phyloP scores from a whole-genome alignment of 768 basidiomycete species.

The Mycena rosella region DNA sequence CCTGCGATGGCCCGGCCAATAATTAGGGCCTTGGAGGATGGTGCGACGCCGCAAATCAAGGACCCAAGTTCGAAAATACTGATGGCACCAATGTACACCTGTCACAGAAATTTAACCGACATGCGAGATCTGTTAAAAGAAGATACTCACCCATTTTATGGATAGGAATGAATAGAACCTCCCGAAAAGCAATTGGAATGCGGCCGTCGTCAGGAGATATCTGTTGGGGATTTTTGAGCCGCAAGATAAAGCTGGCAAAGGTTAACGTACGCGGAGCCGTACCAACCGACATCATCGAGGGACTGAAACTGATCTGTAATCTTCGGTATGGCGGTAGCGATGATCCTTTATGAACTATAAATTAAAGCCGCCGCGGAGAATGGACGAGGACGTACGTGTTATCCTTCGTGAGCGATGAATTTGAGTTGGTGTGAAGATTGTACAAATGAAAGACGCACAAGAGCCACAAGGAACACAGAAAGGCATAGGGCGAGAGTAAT shows the following conservation, averaged over 20 bases:
- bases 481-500: constrained; percentile 25
- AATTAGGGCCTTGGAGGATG: constrained; percentile 16
- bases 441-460: constrained; percentile 7
- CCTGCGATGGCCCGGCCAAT: constrained; percentile 32
- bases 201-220: constrained; percentile 27
- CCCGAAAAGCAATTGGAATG: constrained; percentile 27
- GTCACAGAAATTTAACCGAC: background rate
- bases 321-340: constrained; percentile 19
- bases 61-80: constrained; percentile 22
- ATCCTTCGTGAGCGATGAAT: constrained; percentile 9
- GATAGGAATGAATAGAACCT: constrained; percentile 20
- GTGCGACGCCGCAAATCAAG: constrained; percentile 24
- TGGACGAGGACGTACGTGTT: constrained; percentile 32
- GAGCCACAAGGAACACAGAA: constrained; percentile 25
- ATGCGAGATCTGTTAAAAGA: background rate
- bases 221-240: background rate
- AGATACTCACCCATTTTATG: constrained; percentile 2
- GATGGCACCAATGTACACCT: constrained; percentile 16
- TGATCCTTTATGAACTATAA: too few relatives aligned
- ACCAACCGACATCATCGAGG: constrained; percentile 41
- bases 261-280: constrained; percentile 30
- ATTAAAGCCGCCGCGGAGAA: constrained; percentile 13
- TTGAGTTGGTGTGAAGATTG: too few relatives aligned
- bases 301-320: constrained; percentile 48
- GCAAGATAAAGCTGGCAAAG: too few relatives aligned